Conservation (phyloP, 148 eudicot species). For the Camellia granthamiana region DNA sequence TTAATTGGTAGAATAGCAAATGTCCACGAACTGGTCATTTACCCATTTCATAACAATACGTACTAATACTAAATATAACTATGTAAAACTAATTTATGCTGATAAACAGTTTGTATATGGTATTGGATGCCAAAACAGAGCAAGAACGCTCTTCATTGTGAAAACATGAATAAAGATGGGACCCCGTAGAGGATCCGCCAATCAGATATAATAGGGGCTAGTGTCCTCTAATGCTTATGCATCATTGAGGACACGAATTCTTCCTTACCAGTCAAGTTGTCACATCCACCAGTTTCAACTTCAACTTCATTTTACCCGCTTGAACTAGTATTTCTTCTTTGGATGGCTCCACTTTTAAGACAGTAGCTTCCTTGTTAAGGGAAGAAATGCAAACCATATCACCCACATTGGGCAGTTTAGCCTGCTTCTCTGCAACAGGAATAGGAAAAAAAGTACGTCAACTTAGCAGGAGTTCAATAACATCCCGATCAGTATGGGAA, state of each 20-base stretch:
- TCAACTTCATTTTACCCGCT: conserved; percentile 75
- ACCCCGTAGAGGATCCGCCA: background rate
- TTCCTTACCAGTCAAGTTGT: conserved; percentile 30
- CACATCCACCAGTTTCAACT: conserved; percentile 62
- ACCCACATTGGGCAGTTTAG: conserved; percentile 58
- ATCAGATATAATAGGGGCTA: background rate
- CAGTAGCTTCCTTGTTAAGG: conserved; percentile 59
- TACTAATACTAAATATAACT: background rate
- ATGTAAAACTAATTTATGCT: background rate
- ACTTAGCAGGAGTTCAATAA: background rate
- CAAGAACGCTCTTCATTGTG: background rate
- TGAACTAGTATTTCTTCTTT: conserved; percentile 70
- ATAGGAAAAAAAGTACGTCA: conserved; percentile 5
- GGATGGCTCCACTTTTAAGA: conserved; percentile 64
- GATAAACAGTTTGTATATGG: background rate
- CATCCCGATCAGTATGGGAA: background rate
- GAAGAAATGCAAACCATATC: conserved; percentile 66
- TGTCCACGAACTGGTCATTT: background rate
- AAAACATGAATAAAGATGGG: background rate
- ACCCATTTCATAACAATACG: background rate
- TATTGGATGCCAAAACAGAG: background rate
- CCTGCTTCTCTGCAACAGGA: conserved; percentile 33
- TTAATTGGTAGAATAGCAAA: background rate
- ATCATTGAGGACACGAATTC: conserved; percentile 14
- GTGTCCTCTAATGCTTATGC: background rate